Evolutionary conservation across 1,139 yeast species (phyloP).

Genomic region (Lizanozyma gosingica): DNA sequence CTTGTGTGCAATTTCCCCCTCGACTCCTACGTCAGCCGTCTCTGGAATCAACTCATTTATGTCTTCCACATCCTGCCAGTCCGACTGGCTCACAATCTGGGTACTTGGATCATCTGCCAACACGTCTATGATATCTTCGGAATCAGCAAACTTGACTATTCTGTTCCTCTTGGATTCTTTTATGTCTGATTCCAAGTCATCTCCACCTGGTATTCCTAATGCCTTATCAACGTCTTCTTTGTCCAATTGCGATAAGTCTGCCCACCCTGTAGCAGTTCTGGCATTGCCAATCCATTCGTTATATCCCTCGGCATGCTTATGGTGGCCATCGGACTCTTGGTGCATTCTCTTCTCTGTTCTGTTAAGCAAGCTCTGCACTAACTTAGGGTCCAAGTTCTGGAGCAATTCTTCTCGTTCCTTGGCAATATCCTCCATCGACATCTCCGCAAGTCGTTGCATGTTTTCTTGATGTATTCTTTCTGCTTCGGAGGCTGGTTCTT

Average conservation of each 20-base stretch:
- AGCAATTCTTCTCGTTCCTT: conserved; percentile 61
- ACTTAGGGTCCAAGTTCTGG: conserved; percentile 57
- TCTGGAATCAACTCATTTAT: conserved; percentile 22
- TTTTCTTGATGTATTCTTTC: conserved; percentile 76
- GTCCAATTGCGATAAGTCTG: conserved; percentile 27
- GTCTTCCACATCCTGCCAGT: conserved; percentile 32
- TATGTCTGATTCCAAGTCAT: neutral
- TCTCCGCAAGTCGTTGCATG: conserved; percentile 46
- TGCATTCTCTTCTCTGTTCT: conserved; percentile 9
- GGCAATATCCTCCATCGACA: conserved; percentile 61
- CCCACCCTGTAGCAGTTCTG: conserved; percentile 26
- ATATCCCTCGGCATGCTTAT: conserved; percentile 55
- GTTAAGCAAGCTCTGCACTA: conserved; percentile 45
- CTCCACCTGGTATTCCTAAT: conserved; percentile 18
- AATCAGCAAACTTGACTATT: conserved; percentile 27
- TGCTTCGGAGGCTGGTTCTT: conserved; percentile 36
- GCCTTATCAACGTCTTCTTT: conserved; percentile 31
- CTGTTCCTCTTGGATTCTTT: conserved; percentile 7
- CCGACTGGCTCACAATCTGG: conserved; percentile 32
- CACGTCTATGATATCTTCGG: conserved; percentile 4
- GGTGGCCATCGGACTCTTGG: conserved; percentile 8
- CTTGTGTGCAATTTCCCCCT: conserved; percentile 26
- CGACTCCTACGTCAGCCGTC: conserved; percentile 5
- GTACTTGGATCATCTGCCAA: conserved; percentile 17
- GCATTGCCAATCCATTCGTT: conserved; percentile 72